Evolutionary conservation across 352 stramenopile species (phyloP), one percentile per base, ranked within the genome.

Genomic region (Phytophthora crassamura): DNA sequence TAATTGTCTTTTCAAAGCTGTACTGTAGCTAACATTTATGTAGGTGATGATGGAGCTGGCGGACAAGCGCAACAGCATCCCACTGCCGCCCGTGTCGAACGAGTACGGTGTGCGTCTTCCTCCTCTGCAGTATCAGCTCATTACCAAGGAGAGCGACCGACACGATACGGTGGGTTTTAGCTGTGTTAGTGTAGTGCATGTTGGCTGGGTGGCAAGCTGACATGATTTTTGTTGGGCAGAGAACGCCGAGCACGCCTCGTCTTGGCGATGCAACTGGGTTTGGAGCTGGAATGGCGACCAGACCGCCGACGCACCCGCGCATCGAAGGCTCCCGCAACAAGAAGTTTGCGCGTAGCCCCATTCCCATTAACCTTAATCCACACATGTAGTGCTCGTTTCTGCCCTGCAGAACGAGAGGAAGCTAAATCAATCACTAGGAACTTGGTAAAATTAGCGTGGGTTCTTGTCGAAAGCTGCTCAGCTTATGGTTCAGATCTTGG

Each of bases 31-130:
- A 25, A 25, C 22, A 32, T 46, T 46, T 30, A 32, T 62, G 7
- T 50, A 95, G 86, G 50, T 95, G 33, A 91, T 90, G 73, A 93
- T 95, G 84, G 88, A 95, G 66, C 58, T 95, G 38, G 88, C 88
- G 3, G 82, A 95, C 30, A 94, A 94, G 67, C 81, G 86, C 54
- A 95, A 95, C 59, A 76, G 72, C 36, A 77, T 95, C 22, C 84
- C 86, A 9, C 61, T 95, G 7, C 88, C 88, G 33, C 72, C 72
- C 7, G 93, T 95, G 43, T 88, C 86, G 9, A 93, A 84, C 66
- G 86, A 95, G 65, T 94, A 94, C 40, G 88, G 88, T 39, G 86
- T 94, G 50, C 80, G 81, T 3, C 75, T 95, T 40, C 88, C 88
- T 10, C 83, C 83, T 22, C 35, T 84, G 22, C 70, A 94, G 67